These are phyloP conservation scores for Sherardia arvensis DNA, from an alignment of 257 asterid genomes.

Conservation along the genomic window DNA sequence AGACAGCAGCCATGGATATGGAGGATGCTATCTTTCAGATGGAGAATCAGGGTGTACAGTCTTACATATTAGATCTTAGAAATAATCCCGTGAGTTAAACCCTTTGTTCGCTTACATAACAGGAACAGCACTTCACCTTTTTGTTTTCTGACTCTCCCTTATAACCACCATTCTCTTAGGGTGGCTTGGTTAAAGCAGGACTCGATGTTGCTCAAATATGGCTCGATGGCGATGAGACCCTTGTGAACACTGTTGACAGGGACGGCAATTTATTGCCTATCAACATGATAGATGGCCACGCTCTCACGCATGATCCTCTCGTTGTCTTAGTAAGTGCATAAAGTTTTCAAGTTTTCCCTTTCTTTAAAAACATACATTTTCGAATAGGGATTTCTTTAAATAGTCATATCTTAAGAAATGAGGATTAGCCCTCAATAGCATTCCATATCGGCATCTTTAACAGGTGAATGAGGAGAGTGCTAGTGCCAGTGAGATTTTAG, in stretches of 20 bases:
- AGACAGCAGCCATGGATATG: slow-evolving; percentile 88
- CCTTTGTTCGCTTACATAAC: neutral
- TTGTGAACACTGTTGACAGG: slow-evolving; percentile 85
- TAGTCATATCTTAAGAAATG: no score
- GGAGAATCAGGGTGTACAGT: slow-evolving; percentile 90
- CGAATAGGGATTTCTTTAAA: neutral
- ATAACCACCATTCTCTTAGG: slow-evolving; percentile 30
- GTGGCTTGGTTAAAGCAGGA: slow-evolving; percentile 86
- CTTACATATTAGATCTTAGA: slow-evolving; percentile 81
- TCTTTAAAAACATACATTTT: neutral
- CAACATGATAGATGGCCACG: slow-evolving; percentile 70
- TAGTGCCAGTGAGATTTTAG: slow-evolving; percentile 93
- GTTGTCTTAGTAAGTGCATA: slow-evolving; percentile 61
- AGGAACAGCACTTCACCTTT: neutral
- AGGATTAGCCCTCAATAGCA: neutral
- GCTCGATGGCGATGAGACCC: slow-evolving; percentile 85
- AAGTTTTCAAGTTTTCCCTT: neutral
- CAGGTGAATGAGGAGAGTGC: slow-evolving; percentile 97
- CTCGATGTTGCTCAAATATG: slow-evolving; percentile 96
- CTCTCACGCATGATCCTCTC: slow-evolving; percentile 79
- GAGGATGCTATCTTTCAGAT: slow-evolving; percentile 65
- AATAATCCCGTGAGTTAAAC: slow-evolving; percentile 67
- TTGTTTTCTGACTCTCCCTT: slow-evolving; percentile 2
- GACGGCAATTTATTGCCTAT: slow-evolving; percentile 70
- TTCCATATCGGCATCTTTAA: neutral